These are phyloP conservation scores for Ophiocordyceps camponoti-rufipedis DNA, from an alignment of 2,329 filamentous ascomycete genomes.

Conservation along the genomic window DNA sequence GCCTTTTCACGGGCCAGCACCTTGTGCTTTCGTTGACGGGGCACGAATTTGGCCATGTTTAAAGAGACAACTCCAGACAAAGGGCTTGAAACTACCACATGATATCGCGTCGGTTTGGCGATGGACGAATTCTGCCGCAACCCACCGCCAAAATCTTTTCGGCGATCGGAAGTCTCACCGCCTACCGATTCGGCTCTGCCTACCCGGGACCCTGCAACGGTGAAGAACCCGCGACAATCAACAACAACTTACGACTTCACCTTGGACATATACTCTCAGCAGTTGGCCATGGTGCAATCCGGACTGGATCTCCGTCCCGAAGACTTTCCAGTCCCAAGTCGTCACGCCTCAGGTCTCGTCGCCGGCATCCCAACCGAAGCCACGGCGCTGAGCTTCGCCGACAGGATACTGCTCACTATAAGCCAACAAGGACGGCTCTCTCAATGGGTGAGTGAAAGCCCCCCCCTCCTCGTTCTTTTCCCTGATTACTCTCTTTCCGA, in stretches of 20 bases:
- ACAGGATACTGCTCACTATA: constrained; percentile 82
- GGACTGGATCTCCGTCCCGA: constrained; percentile 23
- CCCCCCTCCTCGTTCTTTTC: neutral
- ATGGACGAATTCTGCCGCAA: constrained; percentile 13
- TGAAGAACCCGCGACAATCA: no score
- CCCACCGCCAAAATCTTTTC: constrained; percentile 15
- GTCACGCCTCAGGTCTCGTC: constrained; percentile 40
- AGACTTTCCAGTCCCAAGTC: constrained; percentile 52
- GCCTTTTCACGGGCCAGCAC: constrained; percentile 45
- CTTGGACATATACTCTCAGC: neutral
- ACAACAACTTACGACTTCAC: no score
- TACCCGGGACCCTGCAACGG: no score
- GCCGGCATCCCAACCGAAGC: constrained; percentile 55
- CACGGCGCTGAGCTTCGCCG: constrained; percentile 55
- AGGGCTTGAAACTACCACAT: neutral
- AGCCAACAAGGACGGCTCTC: constrained; percentile 70
- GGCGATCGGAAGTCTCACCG: no score
- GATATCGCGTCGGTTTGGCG: neutral
- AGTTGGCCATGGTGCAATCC: constrained; percentile 15
- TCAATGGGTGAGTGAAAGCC: constrained; percentile 56
- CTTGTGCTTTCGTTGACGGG: constrained; percentile 49
- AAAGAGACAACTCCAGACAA: constrained; percentile 13
- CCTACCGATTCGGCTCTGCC: no score
- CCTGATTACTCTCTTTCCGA: neutral
- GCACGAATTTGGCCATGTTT: constrained; percentile 38